Evolutionary conservation across 768 basidiomycete species (phyloP).

Genomic region (Hebeloma cylindrosporum): DNA sequence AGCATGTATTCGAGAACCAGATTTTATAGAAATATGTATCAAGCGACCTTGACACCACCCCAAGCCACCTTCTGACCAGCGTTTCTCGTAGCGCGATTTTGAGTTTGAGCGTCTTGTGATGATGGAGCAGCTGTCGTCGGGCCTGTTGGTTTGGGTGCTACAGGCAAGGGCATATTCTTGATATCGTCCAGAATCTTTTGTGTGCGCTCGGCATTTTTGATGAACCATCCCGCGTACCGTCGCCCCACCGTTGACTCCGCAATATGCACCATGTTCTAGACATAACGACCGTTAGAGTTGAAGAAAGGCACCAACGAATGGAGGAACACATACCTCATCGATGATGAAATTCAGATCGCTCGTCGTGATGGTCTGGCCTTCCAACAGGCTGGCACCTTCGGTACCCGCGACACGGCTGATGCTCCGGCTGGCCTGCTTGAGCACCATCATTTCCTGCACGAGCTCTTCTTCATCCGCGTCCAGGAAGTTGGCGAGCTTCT

Average conservation of each 20-base stretch:
- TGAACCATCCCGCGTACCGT: conserved; percentile 96
- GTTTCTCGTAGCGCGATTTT: conserved; percentile 32
- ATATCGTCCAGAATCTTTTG: conserved; percentile 85
- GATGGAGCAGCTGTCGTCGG: conserved; percentile 17
- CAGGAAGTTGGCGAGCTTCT: conserved; percentile 89
- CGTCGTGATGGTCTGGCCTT: conserved; percentile 84
- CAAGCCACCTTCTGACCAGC: conserved; percentile 63
- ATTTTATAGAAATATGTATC: background rate
- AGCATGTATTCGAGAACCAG: too few species aligned
- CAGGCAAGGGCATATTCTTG: conserved; percentile 49
- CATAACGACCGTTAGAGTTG: background rate
- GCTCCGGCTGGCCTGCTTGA: conserved; percentile 86
- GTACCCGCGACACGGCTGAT: conserved; percentile 63
- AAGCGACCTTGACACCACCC: conserved; percentile 44
- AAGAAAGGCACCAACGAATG: background rate
- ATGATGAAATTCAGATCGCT: conserved; percentile 97
- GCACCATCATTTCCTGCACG: conserved; percentile 94
- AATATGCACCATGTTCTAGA: conserved; percentile 94
- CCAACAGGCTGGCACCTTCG: conserved; percentile 61
- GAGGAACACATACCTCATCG: conserved; percentile 65
- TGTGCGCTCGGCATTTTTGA: conserved; percentile 91
- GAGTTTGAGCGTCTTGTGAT: conserved; percentile 20
- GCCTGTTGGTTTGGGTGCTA: conserved; percentile 27
- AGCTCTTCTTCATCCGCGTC: conserved; percentile 93
- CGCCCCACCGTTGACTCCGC: conserved; percentile 92